phyloP scores from a whole-genome alignment of 805 yeast species.

The Wickerhamiella cacticola region DNA sequence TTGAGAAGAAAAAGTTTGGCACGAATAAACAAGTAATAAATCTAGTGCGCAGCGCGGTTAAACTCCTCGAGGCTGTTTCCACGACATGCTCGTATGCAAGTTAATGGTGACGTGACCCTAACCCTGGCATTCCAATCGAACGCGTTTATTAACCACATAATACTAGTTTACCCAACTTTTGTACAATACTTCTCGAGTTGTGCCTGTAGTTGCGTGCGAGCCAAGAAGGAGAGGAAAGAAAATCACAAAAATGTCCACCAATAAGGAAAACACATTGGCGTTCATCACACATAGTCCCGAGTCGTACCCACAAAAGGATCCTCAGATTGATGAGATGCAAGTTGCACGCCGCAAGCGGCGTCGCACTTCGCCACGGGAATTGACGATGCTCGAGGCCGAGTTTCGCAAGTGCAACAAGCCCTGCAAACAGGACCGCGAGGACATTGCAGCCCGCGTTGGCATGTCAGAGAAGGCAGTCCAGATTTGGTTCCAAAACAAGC shows the following conservation, averaged over 20 bases:
- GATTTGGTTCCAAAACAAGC: constrained; percentile 94
- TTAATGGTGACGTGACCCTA: background rate
- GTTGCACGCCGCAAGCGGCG: constrained; percentile 89
- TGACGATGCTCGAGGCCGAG: constrained; percentile 68
- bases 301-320: constrained; percentile 70
- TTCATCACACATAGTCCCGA: constrained; percentile 89
- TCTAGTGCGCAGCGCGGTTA: background rate
- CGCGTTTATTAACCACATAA: constrained; percentile 3
- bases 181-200: background rate
- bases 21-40: background rate
- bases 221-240: background rate
- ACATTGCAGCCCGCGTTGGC: constrained; percentile 66
- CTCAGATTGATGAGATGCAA: constrained; percentile 74
- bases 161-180: background rate
- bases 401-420: constrained; percentile 73
- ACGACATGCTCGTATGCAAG: background rate
- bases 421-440: constrained; percentile 57
- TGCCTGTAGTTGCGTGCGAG: too few relatives aligned
- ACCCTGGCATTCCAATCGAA: constrained; percentile 4
- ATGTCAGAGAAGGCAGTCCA: constrained; percentile 98
- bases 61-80: too few relatives aligned
- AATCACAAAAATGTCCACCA: too few relatives aligned
- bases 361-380: constrained; percentile 83
- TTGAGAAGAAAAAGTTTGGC: too few relatives aligned
- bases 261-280: constrained; percentile 33